A percentile compares a stretch with the other conserved stretches of the same genome.
phyloP scores from a whole-genome alignment of 495 filamentous ascomycete species.

The Penicillium soppii region DNA sequence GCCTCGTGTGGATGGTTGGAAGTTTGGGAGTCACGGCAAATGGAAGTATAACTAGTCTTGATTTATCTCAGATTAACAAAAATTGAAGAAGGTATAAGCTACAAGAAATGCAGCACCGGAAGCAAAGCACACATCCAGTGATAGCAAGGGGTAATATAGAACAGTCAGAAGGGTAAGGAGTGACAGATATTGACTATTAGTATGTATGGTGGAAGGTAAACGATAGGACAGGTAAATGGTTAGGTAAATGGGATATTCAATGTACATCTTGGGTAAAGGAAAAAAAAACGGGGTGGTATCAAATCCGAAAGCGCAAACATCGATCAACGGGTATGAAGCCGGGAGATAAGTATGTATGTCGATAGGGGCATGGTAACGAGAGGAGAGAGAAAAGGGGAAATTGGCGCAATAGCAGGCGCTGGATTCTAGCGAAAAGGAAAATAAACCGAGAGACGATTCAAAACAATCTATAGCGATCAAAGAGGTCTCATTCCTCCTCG shows the following conservation, averaged over 20 bases:
- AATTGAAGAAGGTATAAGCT: background rate
- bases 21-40: no score
- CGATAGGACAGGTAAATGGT: slow-evolving; percentile 15
- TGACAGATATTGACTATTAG: slow-evolving; percentile 22
- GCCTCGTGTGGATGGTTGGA: no score
- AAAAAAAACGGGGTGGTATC: slow-evolving; percentile 27
- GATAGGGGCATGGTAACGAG: slow-evolving; percentile 13
- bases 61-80: background rate
- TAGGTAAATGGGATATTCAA: slow-evolving; percentile 8
- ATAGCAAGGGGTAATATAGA: slow-evolving; percentile 9
- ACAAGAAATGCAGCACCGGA: slow-evolving; percentile 1
- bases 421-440: background rate
- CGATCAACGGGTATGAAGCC: slow-evolving; percentile 19
- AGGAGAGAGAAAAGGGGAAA: slow-evolving; percentile 9
- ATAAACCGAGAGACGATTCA: background rate
- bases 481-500: slow-evolving; percentile 4
- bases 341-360: slow-evolving; percentile 19
- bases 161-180: slow-evolving; percentile 18
- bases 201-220: slow-evolving; percentile 18
- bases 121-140: background rate
- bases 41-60: background rate
- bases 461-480: slow-evolving; percentile 3
- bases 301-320: slow-evolving; percentile 30
- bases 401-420: slow-evolving; percentile 7
- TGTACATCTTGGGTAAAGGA: slow-evolving; percentile 16